These are phyloP conservation scores for Agarophyton chilense DNA, from an alignment of 23 red algal species.

Conservation along the genomic window DNA sequence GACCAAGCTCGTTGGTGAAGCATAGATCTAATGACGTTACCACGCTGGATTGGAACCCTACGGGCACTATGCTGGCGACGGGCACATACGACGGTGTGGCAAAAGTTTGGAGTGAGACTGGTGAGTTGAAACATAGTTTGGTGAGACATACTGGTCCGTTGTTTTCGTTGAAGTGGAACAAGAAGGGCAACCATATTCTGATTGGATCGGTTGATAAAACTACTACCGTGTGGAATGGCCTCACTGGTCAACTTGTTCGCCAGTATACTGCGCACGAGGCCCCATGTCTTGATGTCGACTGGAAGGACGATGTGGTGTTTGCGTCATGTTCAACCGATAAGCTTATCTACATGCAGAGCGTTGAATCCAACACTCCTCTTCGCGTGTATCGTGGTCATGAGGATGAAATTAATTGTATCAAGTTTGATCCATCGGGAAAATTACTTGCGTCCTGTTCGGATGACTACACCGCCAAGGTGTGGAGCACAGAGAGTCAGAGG, in stretches of 20 bases:
- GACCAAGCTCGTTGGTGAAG: background rate
- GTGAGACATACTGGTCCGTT: conserved; percentile 83
- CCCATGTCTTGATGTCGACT: conserved; percentile 88
- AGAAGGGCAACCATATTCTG: conserved; percentile 76
- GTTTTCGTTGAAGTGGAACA: conserved; percentile 97
- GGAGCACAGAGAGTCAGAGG: conserved; percentile 65
- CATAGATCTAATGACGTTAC: conserved; percentile 84
- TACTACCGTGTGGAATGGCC: conserved; percentile 81
- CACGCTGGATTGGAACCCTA: conserved; percentile 86
- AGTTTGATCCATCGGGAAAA: conserved; percentile 91
- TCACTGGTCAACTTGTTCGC: conserved; percentile 67
- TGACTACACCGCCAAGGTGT: conserved; percentile 94
- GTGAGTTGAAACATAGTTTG: conserved; percentile 70
- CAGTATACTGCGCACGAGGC: conserved; percentile 86
- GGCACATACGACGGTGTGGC: conserved; percentile 88
- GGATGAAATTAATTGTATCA: conserved; percentile 92
- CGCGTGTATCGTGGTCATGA: conserved; percentile 85
- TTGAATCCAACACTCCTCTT: conserved; percentile 73
- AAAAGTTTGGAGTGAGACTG: conserved; percentile 84
- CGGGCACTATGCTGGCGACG: conserved; percentile 74
- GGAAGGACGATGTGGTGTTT: conserved; percentile 90
- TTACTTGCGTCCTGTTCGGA: conserved; percentile 95
- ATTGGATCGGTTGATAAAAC: conserved; percentile 90
- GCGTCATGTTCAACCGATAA: conserved; percentile 96
- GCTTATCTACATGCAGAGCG: conserved; percentile 80